These are phyloP conservation scores for Boletus speciosus DNA, from an alignment of 768 basidiomycete genomes.

Conservation along the genomic window DNA sequence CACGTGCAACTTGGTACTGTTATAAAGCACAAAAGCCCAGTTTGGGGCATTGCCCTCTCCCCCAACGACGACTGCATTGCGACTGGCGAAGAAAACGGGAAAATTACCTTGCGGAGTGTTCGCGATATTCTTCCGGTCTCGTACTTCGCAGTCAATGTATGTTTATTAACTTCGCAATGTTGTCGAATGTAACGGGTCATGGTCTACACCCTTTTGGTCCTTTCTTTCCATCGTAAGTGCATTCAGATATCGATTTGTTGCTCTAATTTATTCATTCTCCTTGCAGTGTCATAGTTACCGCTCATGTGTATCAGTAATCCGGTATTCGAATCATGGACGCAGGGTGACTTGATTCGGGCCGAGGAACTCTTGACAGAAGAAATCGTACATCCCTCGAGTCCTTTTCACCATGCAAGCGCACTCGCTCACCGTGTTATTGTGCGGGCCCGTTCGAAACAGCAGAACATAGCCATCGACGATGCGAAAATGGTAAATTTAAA, in stretches of 20 bases:
- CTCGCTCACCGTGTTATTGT: conserved; percentile 3
- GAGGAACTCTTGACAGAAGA: conserved; percentile 4
- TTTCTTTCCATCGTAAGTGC: not conserved
- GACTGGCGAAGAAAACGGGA: not conserved
- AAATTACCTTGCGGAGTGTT: not conserved
- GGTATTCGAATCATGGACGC: not conserved
- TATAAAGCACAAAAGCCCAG: not conserved
- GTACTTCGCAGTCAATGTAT: not conserved
- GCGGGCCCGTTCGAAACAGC: not conserved
- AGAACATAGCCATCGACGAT: not conserved
- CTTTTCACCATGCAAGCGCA: not conserved
- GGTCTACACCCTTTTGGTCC: too few species aligned
- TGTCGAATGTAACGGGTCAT: not conserved
- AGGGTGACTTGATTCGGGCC: not conserved
- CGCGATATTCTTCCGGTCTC: not conserved
- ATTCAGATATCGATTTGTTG: not conserved
- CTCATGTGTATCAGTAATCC: not conserved
- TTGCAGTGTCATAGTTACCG: not conserved
- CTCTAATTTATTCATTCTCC: not conserved
- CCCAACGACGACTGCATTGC: not conserved
- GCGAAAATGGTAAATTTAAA: not conserved
- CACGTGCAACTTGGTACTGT: not conserved
- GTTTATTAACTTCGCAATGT: not conserved
- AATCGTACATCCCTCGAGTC: not conserved
- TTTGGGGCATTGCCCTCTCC: not conserved